Base-by-base conservation (phyloP, 371 early-diverging fungal species). In the Agmasoma carcini region DNA sequence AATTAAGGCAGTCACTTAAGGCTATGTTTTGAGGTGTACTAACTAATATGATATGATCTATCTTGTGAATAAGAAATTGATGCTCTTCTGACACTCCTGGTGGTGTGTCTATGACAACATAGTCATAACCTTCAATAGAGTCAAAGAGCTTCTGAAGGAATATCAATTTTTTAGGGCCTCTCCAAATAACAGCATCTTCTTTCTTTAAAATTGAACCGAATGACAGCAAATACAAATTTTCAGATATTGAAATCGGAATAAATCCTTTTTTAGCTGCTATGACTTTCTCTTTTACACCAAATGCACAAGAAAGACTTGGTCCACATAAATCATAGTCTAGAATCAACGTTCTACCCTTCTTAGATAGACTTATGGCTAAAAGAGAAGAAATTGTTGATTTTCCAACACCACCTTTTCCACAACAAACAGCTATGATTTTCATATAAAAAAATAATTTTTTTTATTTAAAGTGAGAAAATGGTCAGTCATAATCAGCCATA, bases 31-130 rank as follows among this genome's bases (percentile, higher is more conserved):
- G 92, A 17, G 97, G 91, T 0, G 99, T 96, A 0, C 96, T 92
- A 17, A 96, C 85, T 12, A 96, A 55, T 38, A 98, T 78, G 11
- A 82, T 46, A 44, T 61, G 23, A 88, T 75, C 61, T 81, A 81
- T 58, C 83, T 80, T 0, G 81, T 83, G 2, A 85, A 77, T 7
- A 83, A 85, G 25, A 93, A 74, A 72, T 1, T 31, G 72, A 71
- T 96, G 99, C 69, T 94, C 96, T 73, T 94, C 95, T 1, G 89
- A 85, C 0, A 95, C 89, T 30, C 97, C 99, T 2, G 99, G 99
- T 4, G 99, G 99, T 26, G 93, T 95, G 68, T 98, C 99, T 26
- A 91, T 80, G 19, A 98, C 71, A 40, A 98, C 72, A 72, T 80
- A 90, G 63, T 96, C 93, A 58, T 91, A 75, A 5, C 77, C 76